phyloP scores from a whole-genome alignment of 805 yeast genomes.

The Starmerella asiatica region DNA sequence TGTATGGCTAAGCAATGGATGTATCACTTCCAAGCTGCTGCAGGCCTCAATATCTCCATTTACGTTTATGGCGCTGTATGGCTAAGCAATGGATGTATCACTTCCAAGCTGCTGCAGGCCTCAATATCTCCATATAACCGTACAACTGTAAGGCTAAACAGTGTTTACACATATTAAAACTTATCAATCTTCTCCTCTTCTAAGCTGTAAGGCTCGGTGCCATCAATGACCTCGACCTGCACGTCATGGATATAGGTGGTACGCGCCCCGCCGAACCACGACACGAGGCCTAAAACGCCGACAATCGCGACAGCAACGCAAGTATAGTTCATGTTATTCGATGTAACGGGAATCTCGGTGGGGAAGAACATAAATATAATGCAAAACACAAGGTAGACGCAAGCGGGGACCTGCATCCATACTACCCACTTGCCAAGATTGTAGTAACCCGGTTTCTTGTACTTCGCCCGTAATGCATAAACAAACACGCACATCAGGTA shows the following conservation, averaged over 20 bases:
- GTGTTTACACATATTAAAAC: no score
- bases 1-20: no score
- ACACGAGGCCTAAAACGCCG: constrained; percentile 27
- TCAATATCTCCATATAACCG: no score
- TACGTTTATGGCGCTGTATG: no score
- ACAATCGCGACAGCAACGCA: constrained; percentile 37
- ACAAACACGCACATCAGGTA: constrained; percentile 43
- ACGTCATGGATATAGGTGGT: constrained; percentile 3
- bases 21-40: no score
- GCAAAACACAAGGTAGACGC: constrained; percentile 48
- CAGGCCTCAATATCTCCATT: no score
- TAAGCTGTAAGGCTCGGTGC: no score
- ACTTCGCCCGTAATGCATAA: constrained; percentile 17
- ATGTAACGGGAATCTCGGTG: constrained; percentile 44
- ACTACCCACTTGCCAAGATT: constrained; percentile 48
- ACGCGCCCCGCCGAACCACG: constrained; percentile 16
- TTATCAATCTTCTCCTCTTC: no score
- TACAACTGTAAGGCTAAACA: no score
- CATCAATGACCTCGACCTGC: no score
- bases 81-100: no score
- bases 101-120: no score
- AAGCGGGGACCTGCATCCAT: constrained; percentile 44
- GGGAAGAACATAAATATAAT: constrained; percentile 55
- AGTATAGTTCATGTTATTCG: constrained; percentile 55
- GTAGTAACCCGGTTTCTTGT: constrained; percentile 38